Evolutionary conservation across 441 rosid species (phyloP).

Genomic region (Euphorbia neoarborescens): DNA sequence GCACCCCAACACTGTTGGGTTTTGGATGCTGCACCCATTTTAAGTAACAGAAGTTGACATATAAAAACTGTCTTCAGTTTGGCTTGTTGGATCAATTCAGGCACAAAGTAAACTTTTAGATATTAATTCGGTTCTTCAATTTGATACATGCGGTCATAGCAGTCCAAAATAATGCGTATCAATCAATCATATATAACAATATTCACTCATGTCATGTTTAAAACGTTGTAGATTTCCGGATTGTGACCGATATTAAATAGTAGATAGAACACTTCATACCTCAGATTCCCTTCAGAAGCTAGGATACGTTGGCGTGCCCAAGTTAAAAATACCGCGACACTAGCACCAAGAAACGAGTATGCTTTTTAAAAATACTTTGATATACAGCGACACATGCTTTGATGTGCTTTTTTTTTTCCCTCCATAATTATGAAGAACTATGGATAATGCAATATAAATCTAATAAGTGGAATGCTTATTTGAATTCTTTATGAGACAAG

Average conservation of each 20-base stretch:
- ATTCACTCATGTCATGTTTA: no score
- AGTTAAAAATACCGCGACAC: slow-evolving; percentile 75
- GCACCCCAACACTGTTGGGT: slow-evolving; percentile 69
- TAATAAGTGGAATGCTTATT: background rate
- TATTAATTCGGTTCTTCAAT: background rate
- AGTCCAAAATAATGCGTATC: no score
- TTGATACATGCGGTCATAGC: no score
- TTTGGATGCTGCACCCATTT: slow-evolving; percentile 29
- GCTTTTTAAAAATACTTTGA: no score
- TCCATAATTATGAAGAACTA: background rate
- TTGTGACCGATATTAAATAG: background rate
- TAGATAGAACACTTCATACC: slow-evolving; percentile 34
- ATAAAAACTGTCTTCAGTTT: background rate
- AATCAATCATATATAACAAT: no score
- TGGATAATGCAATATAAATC: background rate
- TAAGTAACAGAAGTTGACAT: background rate
- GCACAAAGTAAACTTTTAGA: background rate
- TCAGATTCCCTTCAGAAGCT: slow-evolving; percentile 26
- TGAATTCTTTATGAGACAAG: background rate
- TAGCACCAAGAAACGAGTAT: slow-evolving; percentile 24
- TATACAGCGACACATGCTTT: background rate
- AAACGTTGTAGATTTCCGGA: no score
- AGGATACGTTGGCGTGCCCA: slow-evolving; percentile 58
- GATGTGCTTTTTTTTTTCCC: background rate
- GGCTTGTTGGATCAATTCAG: no score